Evolutionary conservation across 441 rosid genomes (phyloP), one percentile per base, ranked within the genome.

Genomic region (Adansonia madagascariensis): DNA sequence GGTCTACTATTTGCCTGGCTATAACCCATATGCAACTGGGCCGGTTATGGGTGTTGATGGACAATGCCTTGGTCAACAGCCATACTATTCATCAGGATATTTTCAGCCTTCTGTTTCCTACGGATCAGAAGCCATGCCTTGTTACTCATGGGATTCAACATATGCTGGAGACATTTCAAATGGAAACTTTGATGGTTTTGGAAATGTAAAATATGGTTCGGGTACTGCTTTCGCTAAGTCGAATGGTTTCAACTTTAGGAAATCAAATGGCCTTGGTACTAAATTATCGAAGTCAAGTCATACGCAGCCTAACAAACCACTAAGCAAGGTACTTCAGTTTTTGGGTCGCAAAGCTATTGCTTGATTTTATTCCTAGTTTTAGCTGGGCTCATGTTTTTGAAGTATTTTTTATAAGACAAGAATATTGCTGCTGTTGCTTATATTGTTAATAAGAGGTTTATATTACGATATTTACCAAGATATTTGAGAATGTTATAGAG

Each of bases 61-160:
- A 35, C 91, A 84, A 70, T 69, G 74, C 74, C 78, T 80, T 77
- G 82, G 84, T 65, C 90, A 87, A 71, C 89, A 85, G 17, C 85
- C 85, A 20, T 88, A 85, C 76, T 84, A 50, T 77, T 73, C 88
- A 63, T 63, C 88, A 22, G 92, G 92, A 70, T 89, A 84, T 82
- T 39, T 77, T 39, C 89, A 85, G 60, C 84, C 79, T 71, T 86
- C 86, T 44, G 85, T 84, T 79, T 82, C 95, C n/a, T 86, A 85
- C 87, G 87, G 84, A 70, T 79, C 84, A 17, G 84, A 85, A 75
- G 80, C 85, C 52, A 39, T 80, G 71, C 84, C 87, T 64, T 84
- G 83, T 80, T 86, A 86, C 83, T 68, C 89, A 41, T 85, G 88
- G 89, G 87, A 86, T 78, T 77, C 90, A n/a, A 81, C 84, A 31